Conservation (phyloP, 2,329 filamentous ascomycete genomes). For the Fusarium sp. region DNA sequence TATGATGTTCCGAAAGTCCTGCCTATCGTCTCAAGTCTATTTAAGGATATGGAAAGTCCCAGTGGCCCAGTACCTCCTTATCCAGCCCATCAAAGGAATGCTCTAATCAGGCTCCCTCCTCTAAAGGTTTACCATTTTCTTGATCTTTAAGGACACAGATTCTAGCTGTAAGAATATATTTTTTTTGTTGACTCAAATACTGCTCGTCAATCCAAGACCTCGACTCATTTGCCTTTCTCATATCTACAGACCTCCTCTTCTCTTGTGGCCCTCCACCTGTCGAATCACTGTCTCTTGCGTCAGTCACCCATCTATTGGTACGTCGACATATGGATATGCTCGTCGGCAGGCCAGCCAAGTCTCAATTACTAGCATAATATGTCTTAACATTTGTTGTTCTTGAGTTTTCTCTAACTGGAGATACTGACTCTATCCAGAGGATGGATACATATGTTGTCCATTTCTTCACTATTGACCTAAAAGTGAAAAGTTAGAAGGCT, state of each 20-base stretch:
- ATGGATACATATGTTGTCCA: background rate
- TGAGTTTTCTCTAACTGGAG: background rate
- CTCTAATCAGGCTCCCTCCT: slow-evolving; percentile 79
- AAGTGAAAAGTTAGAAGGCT: background rate
- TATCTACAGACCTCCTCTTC: rapidly evolving
- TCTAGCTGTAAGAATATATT: rapidly evolving
- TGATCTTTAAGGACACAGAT: rapidly evolving
- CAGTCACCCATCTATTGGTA: no score
- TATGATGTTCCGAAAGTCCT: slow-evolving; percentile 60
- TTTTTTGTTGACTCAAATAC: background rate
- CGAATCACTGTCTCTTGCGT: background rate
- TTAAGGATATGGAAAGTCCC: slow-evolving; percentile 69
- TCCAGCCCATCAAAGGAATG: slow-evolving; percentile 94
- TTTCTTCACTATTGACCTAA: no score
- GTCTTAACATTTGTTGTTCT: rapidly evolving
- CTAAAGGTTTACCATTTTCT: background rate
- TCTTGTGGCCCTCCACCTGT: no score
- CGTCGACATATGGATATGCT: background rate
- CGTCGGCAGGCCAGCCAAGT: background rate
- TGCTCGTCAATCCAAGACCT: rapidly evolving
- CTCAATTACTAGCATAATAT: rapidly evolving
- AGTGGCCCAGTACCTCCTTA: slow-evolving; percentile 86
- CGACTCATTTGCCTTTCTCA: background rate
- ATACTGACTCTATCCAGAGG: background rate
- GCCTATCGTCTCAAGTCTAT: slow-evolving; percentile 83